phyloP scores from a whole-genome alignment of 2,329 filamentous ascomycete species.

The Pleurostoma richardsiae region DNA sequence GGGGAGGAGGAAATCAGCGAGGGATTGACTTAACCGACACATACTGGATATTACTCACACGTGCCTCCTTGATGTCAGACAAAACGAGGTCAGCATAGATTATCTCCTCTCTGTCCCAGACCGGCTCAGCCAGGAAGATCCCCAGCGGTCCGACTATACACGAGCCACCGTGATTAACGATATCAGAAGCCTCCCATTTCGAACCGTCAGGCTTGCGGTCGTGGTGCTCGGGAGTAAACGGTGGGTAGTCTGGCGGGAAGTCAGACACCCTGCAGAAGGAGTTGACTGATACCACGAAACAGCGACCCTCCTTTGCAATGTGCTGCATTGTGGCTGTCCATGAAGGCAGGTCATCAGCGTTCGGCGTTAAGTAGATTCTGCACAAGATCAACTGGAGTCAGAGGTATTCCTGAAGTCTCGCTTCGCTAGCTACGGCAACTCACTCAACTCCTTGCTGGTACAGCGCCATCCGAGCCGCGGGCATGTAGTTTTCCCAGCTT shows the following conservation, averaged over 20 bases:
- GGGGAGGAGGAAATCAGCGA: neutral
- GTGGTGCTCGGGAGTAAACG: conserved; percentile 28
- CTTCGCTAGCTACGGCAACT: conserved; percentile 2
- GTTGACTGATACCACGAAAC: conserved; percentile 35
- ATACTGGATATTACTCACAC: too few species aligned
- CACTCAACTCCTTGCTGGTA: conserved; percentile 36
- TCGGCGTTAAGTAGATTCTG: conserved; percentile 25
- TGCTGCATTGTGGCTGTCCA: conserved; percentile 37
- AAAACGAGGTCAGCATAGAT: conserved; percentile 28
- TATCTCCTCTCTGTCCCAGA: conserved; percentile 32
- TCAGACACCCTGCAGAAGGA: conserved; percentile 33
- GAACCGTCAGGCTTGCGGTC: conserved; percentile 30
- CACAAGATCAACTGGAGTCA: neutral
- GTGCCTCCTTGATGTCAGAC: conserved; percentile 26
- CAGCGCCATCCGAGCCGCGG: conserved; percentile 31
- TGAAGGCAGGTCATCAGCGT: conserved; percentile 22
- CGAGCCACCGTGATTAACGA: conserved; percentile 32
- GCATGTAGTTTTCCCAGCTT: conserved; percentile 40
- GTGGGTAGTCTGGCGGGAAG: conserved; percentile 34
- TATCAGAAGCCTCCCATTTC: conserved; percentile 27
- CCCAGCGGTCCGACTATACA: conserved; percentile 34
- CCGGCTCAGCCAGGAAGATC: conserved; percentile 27
- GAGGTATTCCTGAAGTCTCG: too few species aligned
- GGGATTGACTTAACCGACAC: conserved; percentile 17
- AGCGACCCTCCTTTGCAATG: conserved; percentile 38